A percentile compares a stretch with the other conserved stretches of the same genome.
phyloP scores from a whole-genome alignment of 139 green algal genomes.

The Micractinium conductrix region DNA sequence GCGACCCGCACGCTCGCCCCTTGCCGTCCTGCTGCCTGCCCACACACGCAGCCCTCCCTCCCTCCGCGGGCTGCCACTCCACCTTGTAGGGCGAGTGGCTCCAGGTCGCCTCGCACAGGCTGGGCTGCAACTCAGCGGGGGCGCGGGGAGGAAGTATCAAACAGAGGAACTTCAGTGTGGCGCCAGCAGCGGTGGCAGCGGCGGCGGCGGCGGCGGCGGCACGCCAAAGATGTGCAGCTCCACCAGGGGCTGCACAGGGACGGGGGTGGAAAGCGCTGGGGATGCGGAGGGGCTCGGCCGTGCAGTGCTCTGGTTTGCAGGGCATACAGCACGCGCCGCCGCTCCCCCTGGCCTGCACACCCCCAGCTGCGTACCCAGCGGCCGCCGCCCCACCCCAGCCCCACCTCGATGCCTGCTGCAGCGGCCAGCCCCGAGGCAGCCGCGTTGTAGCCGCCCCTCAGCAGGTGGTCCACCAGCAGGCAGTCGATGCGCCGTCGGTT shows the following conservation, averaged over 20 bases:
- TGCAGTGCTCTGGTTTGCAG: no score
- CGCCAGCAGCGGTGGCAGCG: neutral
- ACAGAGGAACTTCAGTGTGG: no score
- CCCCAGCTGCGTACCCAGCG: no score
- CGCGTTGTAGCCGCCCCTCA: slow-evolving; percentile 70
- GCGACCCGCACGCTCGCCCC: no score
- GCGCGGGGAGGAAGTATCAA: neutral
- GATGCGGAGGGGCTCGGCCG: no score
- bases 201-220: slow-evolving; percentile 38
- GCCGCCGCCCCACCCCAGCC: no score
- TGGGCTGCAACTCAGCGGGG: no score
- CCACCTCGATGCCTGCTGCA: slow-evolving; percentile 21
- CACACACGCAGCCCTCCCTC: no score
- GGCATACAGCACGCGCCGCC: no score
- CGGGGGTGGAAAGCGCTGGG: no score
- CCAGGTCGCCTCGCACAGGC: slow-evolving; percentile 19
- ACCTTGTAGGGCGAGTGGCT: neutral
- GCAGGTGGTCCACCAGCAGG: slow-evolving; percentile 85
- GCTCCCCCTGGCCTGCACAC: neutral
- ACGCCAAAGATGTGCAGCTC: slow-evolving; percentile 84
- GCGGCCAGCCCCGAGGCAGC: slow-evolving; percentile 24
- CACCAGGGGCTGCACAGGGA: slow-evolving; percentile 13
- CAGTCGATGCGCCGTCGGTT: slow-evolving; percentile 71
- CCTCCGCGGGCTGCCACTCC: no score
- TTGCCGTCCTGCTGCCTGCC: no score